Conservation (phyloP, 1,284 basidiomycete genomes). For the Puccinia horiana region DNA sequence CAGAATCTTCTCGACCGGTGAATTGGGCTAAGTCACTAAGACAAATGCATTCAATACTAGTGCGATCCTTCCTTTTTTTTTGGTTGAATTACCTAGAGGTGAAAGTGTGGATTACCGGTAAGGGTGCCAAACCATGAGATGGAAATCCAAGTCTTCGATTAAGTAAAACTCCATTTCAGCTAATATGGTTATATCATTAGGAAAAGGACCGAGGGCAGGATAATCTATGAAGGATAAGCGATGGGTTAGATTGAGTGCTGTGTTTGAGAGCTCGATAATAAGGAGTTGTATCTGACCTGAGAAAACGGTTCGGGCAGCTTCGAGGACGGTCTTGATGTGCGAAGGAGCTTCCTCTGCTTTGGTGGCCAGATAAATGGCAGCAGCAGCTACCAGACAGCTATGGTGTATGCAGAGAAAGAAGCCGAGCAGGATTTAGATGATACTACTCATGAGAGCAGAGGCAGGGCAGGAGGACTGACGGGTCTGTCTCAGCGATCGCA, state of each 20-base stretch:
- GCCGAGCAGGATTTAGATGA: not conserved
- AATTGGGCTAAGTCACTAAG: constrained; percentile 43
- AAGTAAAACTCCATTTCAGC: constrained; percentile 99
- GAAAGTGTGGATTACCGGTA: constrained; percentile 76
- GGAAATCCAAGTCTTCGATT: constrained; percentile 92
- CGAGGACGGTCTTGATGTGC: constrained; percentile 88
- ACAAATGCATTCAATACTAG: constrained; percentile 54
- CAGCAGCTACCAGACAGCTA: constrained; percentile 84
- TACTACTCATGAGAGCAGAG: not conserved
- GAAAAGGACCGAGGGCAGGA: constrained; percentile 66
- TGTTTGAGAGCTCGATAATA: not conserved
- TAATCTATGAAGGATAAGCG: constrained; percentile 17
- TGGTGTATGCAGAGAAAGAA: constrained; percentile 61
- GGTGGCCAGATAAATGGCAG: constrained; percentile 91
- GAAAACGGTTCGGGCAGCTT: constrained; percentile 77
- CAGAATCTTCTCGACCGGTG: constrained; percentile 40
- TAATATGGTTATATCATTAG: constrained; percentile 81
- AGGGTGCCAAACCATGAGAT: constrained; percentile 88
- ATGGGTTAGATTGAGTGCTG: not conserved
- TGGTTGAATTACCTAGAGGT: constrained; percentile 63
- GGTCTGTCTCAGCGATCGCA: constrained; percentile 63
- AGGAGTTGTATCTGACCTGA: constrained; percentile 62
- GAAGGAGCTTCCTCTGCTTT: constrained; percentile 95
- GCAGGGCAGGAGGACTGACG: not conserved
- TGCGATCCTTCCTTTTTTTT: constrained; percentile 59